These are phyloP conservation scores for Hamamelis virginiana DNA, from an alignment of 164 flowering plant species.

Conservation along the genomic window DNA sequence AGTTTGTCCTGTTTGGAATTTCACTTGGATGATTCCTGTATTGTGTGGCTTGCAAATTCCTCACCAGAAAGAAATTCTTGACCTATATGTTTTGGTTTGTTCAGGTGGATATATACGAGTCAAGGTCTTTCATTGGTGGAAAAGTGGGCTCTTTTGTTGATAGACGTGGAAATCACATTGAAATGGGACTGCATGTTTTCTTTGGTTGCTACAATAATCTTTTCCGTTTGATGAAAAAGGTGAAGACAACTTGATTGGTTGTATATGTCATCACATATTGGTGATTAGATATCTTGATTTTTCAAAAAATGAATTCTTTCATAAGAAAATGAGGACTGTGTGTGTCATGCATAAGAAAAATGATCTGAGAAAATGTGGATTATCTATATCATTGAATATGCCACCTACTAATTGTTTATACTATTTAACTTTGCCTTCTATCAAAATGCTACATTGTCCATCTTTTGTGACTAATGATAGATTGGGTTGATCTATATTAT, in stretches of 20 bases:
- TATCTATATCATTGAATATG: too few relatives aligned
- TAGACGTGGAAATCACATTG: slow-evolving; percentile 87
- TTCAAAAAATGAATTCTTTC: background rate
- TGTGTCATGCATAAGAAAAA: background rate
- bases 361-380: background rate
- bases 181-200: slow-evolving; percentile 98
- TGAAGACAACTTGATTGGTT: slow-evolving; percentile 20
- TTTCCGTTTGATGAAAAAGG: slow-evolving; percentile 98
- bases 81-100: slow-evolving; percentile 12
- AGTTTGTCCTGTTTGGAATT: background rate
- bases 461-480: too few relatives aligned
- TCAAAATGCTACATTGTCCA: too few relatives aligned
- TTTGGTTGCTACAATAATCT: slow-evolving; percentile 97
- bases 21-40: slow-evolving; percentile 7
- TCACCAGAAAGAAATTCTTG: background rate
- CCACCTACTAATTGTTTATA: too few relatives aligned
- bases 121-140: slow-evolving; percentile 90
- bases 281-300: background rate
- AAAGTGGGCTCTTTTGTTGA: slow-evolving; percentile 98
- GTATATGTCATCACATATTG: background rate
- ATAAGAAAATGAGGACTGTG: background rate
- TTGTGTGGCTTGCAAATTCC: background rate
- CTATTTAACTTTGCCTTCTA: too few relatives aligned
- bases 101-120: slow-evolving; percentile 97
- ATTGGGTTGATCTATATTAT: too few relatives aligned